phyloP scores from a whole-genome alignment of 2,329 filamentous ascomycete genomes.

The Paramyrothecium sp. region DNA sequence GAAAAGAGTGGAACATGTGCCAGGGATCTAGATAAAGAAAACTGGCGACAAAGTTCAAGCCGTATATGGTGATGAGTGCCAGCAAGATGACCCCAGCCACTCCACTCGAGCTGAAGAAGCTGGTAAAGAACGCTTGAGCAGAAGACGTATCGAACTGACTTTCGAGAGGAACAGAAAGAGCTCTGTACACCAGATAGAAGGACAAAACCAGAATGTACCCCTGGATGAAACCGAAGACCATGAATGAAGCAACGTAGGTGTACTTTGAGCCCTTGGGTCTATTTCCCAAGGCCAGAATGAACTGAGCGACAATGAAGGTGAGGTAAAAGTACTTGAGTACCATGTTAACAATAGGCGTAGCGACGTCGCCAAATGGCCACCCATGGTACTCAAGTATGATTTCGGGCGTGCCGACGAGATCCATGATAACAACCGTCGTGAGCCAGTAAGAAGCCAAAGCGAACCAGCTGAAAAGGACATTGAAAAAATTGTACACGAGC shows the following conservation, averaged over 20 bases:
- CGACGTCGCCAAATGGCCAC: neutral
- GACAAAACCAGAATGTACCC: neutral
- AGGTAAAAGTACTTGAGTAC: neutral
- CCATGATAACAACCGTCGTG: neutral
- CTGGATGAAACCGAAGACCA: neutral
- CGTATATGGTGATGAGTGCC: neutral
- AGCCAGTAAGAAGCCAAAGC: neutral
- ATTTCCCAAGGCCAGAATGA: neutral
- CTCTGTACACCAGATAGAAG: neutral
- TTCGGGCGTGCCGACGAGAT: neutral
- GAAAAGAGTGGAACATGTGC: neutral
- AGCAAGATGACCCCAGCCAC: neutral
- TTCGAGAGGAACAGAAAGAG: neutral
- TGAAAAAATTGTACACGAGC: neutral
- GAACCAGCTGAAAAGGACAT: neutral
- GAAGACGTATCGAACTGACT: neutral
- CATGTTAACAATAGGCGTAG: neutral
- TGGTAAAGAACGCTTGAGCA: neutral
- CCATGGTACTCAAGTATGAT: neutral
- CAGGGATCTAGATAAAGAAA: neutral
- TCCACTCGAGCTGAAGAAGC: neutral
- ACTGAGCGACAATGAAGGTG: neutral
- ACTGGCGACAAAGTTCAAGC: neutral
- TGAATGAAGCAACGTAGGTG: neutral
- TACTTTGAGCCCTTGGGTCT: neutral